Conservation (phyloP, 2,329 filamentous ascomycete genomes). For the Plenodomus biglobosus region DNA sequence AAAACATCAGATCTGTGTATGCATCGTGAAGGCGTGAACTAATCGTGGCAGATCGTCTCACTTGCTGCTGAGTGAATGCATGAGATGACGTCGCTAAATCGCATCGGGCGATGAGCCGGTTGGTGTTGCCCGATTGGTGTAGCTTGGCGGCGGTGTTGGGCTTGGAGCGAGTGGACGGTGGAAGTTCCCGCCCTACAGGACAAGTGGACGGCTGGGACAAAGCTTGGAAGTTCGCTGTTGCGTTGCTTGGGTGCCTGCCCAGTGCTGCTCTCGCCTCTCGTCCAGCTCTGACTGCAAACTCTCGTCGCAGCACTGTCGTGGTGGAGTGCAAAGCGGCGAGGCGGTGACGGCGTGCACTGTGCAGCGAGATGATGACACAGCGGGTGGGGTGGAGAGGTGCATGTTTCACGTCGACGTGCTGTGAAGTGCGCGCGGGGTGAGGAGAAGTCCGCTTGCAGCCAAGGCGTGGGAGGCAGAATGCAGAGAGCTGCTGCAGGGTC, state of each 20-base stretch:
- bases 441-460: constrained; percentile 10
- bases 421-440: constrained; percentile 10
- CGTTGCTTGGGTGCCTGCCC: too few species aligned
- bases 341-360: constrained; percentile 11
- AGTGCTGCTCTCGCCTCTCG: not conserved
- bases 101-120: constrained; percentile 14
- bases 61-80: not conserved
- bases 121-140: constrained; percentile 11
- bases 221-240: not conserved
- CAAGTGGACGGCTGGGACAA: not conserved
- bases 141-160: constrained; percentile 20
- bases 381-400: constrained; percentile 14
- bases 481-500: constrained; percentile 30
- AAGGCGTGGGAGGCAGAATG: constrained; percentile 13
- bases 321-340: not conserved
- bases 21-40: not conserved
- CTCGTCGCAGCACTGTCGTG: not conserved
- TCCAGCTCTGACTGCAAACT: not conserved
- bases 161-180: too few species aligned
- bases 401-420: constrained; percentile 11
- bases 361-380: constrained; percentile 10
- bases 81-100: constrained; percentile 16
- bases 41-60: not conserved
- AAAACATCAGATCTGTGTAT: not conserved
- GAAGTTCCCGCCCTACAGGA: constrained; percentile 5